A percentile compares a stretch with the other conserved stretches of the same genome.
Evolutionary conservation across 108 stramenopile genomes (phyloP).

Genomic region (Conticribra guillardii): DNA sequence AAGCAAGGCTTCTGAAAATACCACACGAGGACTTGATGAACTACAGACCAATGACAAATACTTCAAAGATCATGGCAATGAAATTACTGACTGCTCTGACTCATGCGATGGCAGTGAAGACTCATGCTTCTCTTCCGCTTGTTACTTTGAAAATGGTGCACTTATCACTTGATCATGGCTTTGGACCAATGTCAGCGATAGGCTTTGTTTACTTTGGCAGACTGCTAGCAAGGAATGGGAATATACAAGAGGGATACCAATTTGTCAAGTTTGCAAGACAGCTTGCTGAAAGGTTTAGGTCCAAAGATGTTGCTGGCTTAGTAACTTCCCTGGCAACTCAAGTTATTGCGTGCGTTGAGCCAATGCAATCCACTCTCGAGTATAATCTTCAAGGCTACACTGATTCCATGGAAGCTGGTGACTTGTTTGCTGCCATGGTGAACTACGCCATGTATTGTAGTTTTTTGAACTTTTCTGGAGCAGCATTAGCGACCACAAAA

Average conservation of each 20-base stretch:
- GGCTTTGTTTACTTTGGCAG: slow-evolving; percentile 16
- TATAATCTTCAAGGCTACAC: not conserved
- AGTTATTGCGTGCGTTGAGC: not conserved
- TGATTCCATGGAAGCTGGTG: slow-evolving; percentile 13
- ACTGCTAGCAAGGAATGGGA: slow-evolving; percentile 1
- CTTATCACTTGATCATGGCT: slow-evolving; percentile 3
- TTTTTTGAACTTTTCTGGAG: not conserved
- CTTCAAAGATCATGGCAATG: slow-evolving; percentile 1
- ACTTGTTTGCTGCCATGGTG: not conserved
- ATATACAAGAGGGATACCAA: slow-evolving; percentile 1
- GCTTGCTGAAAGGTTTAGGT: not conserved
- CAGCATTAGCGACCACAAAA: not conserved
- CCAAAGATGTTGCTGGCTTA: slow-evolving; percentile 10
- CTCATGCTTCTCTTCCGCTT: not conserved
- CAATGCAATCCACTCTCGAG: slow-evolving; percentile 1
- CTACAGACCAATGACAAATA: not conserved
- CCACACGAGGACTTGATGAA: not conserved
- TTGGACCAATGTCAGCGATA: slow-evolving; percentile 5
- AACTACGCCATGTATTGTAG: not conserved
- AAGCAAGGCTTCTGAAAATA: too few relatives aligned
- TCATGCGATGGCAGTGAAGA: not conserved
- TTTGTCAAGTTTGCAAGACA: slow-evolving; percentile 2
- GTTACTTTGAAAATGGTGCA: slow-evolving; percentile 6
- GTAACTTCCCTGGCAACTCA: slow-evolving; percentile 1
- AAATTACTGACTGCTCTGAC: not conserved